These are phyloP conservation scores for Lactarius pseudohatsudake DNA, from an alignment of 768 basidiomycete genomes.

Conservation along the genomic window DNA sequence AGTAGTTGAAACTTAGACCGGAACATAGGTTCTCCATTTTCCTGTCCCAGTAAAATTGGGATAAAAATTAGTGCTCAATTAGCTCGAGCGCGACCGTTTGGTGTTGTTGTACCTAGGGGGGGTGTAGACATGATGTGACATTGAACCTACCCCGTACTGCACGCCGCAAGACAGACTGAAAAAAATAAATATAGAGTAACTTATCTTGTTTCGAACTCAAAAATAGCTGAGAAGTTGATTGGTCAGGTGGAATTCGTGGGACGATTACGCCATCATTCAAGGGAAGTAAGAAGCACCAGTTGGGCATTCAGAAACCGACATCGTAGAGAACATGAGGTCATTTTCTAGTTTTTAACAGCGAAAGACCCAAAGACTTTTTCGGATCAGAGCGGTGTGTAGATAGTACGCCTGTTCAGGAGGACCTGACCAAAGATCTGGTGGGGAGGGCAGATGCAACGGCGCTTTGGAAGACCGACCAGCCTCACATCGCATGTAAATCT, in stretches of 20 bases:
- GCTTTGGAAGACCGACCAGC: neutral
- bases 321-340: neutral
- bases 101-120: neutral
- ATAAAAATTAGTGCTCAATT: neutral
- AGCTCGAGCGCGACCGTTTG: neutral
- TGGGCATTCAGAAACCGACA: constrained; percentile 1
- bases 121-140: neutral
- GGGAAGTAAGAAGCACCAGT: neutral
- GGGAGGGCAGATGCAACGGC: neutral
- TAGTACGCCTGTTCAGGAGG: neutral
- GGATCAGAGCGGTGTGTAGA: neutral
- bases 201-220: neutral
- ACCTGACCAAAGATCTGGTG: neutral
- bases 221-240: neutral
- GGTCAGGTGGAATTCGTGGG: neutral
- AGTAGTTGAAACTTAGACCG: constrained; percentile 6
- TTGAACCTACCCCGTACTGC: neutral
- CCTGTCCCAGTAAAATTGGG: neutral
- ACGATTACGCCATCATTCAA: neutral
- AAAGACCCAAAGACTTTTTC: neutral
- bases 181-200: neutral
- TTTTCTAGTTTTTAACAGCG: neutral
- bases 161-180: neutral
- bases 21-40: neutral
- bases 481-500: neutral